Base-by-base conservation (phyloP, 306 rosid genomes). In the Trifolium repens region DNA sequence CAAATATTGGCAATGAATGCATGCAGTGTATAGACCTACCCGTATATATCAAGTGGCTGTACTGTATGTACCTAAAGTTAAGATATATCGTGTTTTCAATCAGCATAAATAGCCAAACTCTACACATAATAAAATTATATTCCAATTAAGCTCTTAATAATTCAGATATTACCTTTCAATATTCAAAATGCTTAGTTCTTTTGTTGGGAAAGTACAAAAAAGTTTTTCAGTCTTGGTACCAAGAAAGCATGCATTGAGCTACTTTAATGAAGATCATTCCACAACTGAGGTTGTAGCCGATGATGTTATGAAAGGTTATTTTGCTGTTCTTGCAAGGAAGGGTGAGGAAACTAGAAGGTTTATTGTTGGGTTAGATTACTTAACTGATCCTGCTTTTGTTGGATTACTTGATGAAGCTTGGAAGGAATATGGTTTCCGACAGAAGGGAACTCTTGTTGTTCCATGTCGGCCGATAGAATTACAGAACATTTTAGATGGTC, bases 401-500 rank as follows among this genome's bases (percentile, higher is more conserved):
- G 87, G 73, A 63, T 67, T 91, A 11, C 80, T 89, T n/a, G 88
- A 89, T 67, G 80, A 81, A 64, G 93, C 93, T 47, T 49, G 68
- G 74, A 86, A 88, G 78, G 96, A 88, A 76, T 89, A 73, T 80
- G 93, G 96, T 16, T 87, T 85, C 61, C 67, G 65, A 34, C 93
- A 89, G 60, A 67, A 78, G 60, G 96, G 97, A 54, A 85, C 93
- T 70, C 89, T 89, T n/a, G 80, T 75, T 17, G 75, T 91, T 72
- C 94, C 94, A 4, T 91, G 92, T 60, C 32, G 26, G 16, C 94
- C 92, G 22, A 81, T 70, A 7, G 91, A 89, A 11, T 54, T 91
- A 7, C 87, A 78, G 67, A 86, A 79, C 46, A 88, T 91, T 76
- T 72, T 91, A 9, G 87, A 84, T 61, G 43, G 44, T 61, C 44